Evolutionary conservation across 2,329 filamentous ascomycete genomes (phyloP).

Genomic region (Diaporthe capsici): DNA sequence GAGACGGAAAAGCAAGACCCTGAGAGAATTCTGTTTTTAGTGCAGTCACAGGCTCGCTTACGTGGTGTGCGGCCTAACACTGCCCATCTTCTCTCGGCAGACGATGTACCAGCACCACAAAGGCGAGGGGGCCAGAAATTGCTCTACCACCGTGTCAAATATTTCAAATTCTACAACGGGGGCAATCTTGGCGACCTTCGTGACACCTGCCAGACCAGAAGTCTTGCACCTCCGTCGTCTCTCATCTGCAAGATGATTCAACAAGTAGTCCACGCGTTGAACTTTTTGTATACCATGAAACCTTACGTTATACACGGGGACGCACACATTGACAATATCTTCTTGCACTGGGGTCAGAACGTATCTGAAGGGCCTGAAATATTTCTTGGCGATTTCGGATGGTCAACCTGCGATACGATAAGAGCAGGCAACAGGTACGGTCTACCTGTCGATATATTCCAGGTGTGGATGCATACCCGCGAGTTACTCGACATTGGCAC

Average conservation of each 20-base stretch:
- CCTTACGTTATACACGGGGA: not conserved
- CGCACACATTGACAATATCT: not conserved
- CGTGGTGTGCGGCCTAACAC: not conserved
- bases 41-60: not conserved
- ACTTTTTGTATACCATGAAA: not conserved
- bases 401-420: not conserved
- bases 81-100: not conserved
- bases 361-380: not conserved
- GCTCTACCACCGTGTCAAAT: constrained; percentile 1
- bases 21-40: not conserved
- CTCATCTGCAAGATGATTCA: not conserved
- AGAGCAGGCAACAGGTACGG: not conserved
- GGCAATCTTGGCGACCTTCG: not conserved
- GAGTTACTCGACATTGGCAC: not conserved
- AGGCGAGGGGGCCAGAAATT: not conserved
- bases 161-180: not conserved
- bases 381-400: constrained; percentile 5
- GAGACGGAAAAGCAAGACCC: not conserved
- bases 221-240: not conserved
- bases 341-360: not conserved
- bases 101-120: not conserved
- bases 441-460: not conserved
- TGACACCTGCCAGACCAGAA: not conserved
- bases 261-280: not conserved
- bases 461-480: not conserved